Conservation (phyloP, 768 basidiomycete genomes). For the Hericium erinaceus region DNA sequence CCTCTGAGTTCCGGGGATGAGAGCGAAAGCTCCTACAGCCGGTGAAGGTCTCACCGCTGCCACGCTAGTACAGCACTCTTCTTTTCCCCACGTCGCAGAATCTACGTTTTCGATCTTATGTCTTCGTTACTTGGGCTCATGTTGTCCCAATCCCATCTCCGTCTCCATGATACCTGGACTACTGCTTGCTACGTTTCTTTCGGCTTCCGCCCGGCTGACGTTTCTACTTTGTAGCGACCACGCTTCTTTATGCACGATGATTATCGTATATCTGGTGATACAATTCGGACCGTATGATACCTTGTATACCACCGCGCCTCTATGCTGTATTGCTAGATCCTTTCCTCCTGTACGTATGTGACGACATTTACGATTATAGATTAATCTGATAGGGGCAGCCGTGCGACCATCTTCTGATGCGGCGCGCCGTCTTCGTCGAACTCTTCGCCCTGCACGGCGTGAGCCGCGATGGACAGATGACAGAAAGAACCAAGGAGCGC, state of each 20-base stretch:
- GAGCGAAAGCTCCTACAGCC: constrained; percentile 40
- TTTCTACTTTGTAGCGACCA: background rate
- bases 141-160: background rate
- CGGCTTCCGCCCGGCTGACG: background rate
- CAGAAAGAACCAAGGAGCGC: constrained; percentile 17
- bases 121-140: background rate
- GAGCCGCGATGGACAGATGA: constrained; percentile 6
- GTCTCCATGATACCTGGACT: background rate
- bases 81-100: constrained; percentile 6
- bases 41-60: constrained; percentile 2
- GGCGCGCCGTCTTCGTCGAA: constrained; percentile 82
- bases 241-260: background rate
- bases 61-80: background rate
- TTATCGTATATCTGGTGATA: constrained; percentile 1
- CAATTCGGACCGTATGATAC: constrained; percentile 13
- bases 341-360: constrained; percentile 18
- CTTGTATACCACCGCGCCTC: constrained; percentile 22
- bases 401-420: constrained; percentile 74
- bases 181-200: background rate
- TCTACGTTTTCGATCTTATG: constrained; percentile 5
- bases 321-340: constrained; percentile 33
- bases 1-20: constrained; percentile 56
- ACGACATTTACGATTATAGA: constrained; percentile 26
- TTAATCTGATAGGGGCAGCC: constrained; percentile 34
- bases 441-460: constrained; percentile 43